Base-by-base conservation (phyloP, 2,329 filamentous ascomycete genomes). In the Claviceps pazoutovae region DNA sequence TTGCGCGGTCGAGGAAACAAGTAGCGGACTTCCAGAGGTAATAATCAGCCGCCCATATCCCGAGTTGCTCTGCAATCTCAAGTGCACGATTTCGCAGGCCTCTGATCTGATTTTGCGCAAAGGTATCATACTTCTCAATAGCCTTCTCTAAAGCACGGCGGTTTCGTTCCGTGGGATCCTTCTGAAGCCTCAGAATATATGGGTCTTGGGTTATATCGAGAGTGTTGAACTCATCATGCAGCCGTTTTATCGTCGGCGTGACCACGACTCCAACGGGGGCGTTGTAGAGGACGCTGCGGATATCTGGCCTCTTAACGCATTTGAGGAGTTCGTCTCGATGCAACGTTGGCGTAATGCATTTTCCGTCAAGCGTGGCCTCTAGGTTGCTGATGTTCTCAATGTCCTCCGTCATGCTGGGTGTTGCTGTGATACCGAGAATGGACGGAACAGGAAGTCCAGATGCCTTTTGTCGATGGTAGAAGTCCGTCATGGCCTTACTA, bases 391-490 rank as follows among this genome's bases (percentile, higher is more conserved):
- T 70, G 38, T 75, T 75, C 1, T 70, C 66, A 1, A 74, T 63
- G 16, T 74, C 75, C 1, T 76, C 79, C 51, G 73, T 78, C 56
- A 84, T 80, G 3, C 87, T 76, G 0, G 88, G 88, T 55, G 86
- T 94, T 1, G 89, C 89, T 6, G 84, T 90, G 23, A 95, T 71
- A 0, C 88, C 89, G 5, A 95, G 70, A 30, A 95, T 83, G 19
- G 74, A 71, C 0, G 89, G 89, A 1, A 79, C 64, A 0, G 59
- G 48, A 0, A 63, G 54, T 0, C 71, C 72, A 2, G 52, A 56
- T 0, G 51, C 56, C 49, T 72, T 73, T 17, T 62, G 65, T 30
- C 71, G 68, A 55, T 80, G 77, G 59, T 94, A 95, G 57, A 85
- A 83, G 34, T 80, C 69, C 30, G 67, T 70, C 85, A 95, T 91